Conservation (phyloP, 2,329 filamentous ascomycete genomes). For the Fusarium ramigenum region DNA sequence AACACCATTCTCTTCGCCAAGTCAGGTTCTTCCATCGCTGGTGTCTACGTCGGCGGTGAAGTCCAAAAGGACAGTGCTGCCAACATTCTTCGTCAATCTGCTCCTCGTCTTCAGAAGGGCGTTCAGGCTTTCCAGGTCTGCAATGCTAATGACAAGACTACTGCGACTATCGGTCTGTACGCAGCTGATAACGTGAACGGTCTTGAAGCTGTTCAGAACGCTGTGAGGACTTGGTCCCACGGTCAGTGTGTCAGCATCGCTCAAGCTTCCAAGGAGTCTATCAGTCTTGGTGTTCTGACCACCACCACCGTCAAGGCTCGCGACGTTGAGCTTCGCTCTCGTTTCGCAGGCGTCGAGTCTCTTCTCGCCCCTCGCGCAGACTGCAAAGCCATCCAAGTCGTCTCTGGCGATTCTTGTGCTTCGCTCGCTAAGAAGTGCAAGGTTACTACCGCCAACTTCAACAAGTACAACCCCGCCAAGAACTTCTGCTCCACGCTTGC, state of each 20-base stretch:
- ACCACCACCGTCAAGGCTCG: conserved; percentile 27
- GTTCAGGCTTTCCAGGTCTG: conserved; percentile 35
- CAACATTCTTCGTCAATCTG: conserved; percentile 16
- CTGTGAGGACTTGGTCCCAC: conserved; percentile 33
- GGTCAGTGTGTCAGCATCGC: conserved; percentile 32
- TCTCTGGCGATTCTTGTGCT: conserved; percentile 49
- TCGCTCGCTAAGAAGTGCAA: conserved; percentile 51
- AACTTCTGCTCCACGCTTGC: conserved; percentile 48
- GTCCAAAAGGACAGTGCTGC: conserved; percentile 38
- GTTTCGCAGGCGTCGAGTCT: conserved; percentile 21
- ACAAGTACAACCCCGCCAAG: conserved; percentile 48
- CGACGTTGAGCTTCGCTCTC: conserved; percentile 24
- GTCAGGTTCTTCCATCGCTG: conserved; percentile 33
- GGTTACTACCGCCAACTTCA: conserved; percentile 50
- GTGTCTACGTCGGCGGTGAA: conserved; percentile 37
- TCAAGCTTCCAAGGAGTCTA: not conserved
- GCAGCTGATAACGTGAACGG: conserved; percentile 24
- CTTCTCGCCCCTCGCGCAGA: conserved; percentile 33
- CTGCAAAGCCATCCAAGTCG: conserved; percentile 44
- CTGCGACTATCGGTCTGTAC: conserved; percentile 34
- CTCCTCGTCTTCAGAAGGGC: conserved; percentile 23
- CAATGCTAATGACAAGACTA: conserved; percentile 27
- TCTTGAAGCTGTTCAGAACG: conserved; percentile 24
- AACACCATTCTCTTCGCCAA: conserved; percentile 40
- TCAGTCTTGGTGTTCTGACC: conserved; percentile 29